Evolutionary conservation across 1,139 yeast genomes (phyloP), one percentile per base, ranked within the genome.

Genomic region (Lodderomyces metapsilosis): DNA sequence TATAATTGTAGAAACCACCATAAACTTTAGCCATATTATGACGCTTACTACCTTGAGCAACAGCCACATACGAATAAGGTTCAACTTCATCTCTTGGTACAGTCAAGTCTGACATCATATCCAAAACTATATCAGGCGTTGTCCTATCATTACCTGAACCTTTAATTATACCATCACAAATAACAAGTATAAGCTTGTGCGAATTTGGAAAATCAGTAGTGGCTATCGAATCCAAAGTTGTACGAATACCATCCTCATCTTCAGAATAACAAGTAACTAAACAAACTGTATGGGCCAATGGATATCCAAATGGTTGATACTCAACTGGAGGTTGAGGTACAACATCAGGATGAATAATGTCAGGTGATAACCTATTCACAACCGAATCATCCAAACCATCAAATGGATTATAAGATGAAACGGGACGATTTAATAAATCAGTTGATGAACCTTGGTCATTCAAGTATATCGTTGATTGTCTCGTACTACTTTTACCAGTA

Each of bases 11-110:
- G 59, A 86, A 92, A 0, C 98, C 98, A 11, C 95, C 82, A 56
- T 84, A 84, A 10, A 91, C 88, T 62, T 89, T 89, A n/a, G 98
- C 97, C 96, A 88, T 88, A 59, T 92, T 92, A 58, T 91, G 98
- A 60, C 98, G 84, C 64, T 88, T 89, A 7, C 87, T 58, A 49
- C 98, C 98, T 56, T 84, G 85, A 1, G 96, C 96, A 41, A 92
- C 97, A 7, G 98, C 95, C 38, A 92, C 96, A 59, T 92, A 91
- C 1, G 97, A 88, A 54, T 80, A 74, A 1, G 96, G 78, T 55
- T 77, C 65, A 12, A 88, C 96, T 21, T 84, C 81, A 23, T 88
- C 95, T 10, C 74, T 76, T 0, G 88, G 85, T 25, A 74, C 69
- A 9, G 79, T 72, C 51, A 89, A 84, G 59, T 91, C 96, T 11